A percentile compares a stretch with the other conserved stretches of the same genome.
These are phyloP conservation scores for Kernera saxatilis DNA, from an alignment of 345 rosid species.

Conservation along the genomic window DNA sequence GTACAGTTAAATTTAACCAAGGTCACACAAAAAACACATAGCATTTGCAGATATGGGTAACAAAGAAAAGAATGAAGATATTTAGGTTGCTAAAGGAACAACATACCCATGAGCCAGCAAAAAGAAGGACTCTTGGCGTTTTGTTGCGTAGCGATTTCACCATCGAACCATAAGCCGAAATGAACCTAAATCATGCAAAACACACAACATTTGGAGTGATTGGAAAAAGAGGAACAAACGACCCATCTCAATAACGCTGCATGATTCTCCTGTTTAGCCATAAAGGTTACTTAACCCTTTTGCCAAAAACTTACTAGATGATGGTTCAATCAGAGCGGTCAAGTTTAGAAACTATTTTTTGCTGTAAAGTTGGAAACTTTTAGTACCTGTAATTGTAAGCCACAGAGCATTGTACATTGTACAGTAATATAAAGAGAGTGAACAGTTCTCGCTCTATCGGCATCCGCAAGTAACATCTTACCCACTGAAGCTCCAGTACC, in stretches of 20 bases:
- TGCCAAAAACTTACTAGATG: not conserved
- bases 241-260: not conserved
- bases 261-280: not conserved
- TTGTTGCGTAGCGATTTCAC: not conserved
- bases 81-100: not conserved
- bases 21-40: not conserved
- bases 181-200: not conserved
- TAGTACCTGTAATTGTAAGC: not conserved
- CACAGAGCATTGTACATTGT: not conserved
- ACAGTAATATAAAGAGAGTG: not conserved
- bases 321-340: not conserved
- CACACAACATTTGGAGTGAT: not conserved
- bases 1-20: not conserved
- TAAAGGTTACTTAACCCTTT: not conserved
- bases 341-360: not conserved
- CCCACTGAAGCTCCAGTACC: not conserved
- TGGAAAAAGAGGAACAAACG: not conserved
- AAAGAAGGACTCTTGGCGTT: not conserved
- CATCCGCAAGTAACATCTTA: not conserved
- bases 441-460: constrained; percentile 17
- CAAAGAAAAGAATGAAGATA: not conserved
- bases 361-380: not conserved
- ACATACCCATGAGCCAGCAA: not conserved
- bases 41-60: not conserved
- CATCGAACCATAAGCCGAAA: not conserved